Evolutionary conservation across 441 rosid genomes (phyloP).

Genomic region (Arabidopsis lyrata): DNA sequence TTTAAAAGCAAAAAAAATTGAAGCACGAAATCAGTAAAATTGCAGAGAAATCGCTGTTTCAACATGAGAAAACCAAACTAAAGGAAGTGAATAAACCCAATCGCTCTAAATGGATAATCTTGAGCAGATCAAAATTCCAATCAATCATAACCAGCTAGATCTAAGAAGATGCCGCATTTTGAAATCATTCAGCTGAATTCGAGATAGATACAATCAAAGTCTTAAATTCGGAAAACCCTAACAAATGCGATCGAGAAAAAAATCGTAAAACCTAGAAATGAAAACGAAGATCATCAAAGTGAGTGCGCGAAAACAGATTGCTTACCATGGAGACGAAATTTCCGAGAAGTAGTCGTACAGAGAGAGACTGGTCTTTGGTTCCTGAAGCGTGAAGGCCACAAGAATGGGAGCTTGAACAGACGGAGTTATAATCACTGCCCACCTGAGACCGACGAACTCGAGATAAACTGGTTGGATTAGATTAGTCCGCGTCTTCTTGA

Average conservation of each 20-base stretch:
- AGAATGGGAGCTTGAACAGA: constrained; percentile 2
- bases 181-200: not conserved
- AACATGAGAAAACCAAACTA: constrained; percentile 6
- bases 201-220: constrained; percentile 2
- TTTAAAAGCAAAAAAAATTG: not conserved
- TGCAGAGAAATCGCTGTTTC: not conserved
- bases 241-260: constrained; percentile 28
- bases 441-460: constrained; percentile 43
- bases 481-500: constrained; percentile 37
- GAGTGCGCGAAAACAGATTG: not conserved
- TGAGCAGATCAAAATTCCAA: constrained; percentile 34
- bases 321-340: constrained; percentile 40
- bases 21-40: constrained; percentile 5
- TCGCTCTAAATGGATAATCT: constrained; percentile 6
- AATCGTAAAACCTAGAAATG: constrained; percentile 22
- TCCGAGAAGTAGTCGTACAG: not conserved
- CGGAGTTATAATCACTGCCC: constrained; percentile 14
- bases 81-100: constrained; percentile 26
- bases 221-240: constrained; percentile 41
- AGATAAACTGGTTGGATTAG: constrained; percentile 33
- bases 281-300: constrained; percentile 35
- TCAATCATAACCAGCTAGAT: constrained; percentile 36
- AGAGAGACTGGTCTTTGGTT: constrained; percentile 22
- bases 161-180: constrained; percentile 19
- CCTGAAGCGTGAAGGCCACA: constrained; percentile 6